Conservation (phyloP, 2,329 filamentous ascomycete species). For the Cercospora berteroae region DNA sequence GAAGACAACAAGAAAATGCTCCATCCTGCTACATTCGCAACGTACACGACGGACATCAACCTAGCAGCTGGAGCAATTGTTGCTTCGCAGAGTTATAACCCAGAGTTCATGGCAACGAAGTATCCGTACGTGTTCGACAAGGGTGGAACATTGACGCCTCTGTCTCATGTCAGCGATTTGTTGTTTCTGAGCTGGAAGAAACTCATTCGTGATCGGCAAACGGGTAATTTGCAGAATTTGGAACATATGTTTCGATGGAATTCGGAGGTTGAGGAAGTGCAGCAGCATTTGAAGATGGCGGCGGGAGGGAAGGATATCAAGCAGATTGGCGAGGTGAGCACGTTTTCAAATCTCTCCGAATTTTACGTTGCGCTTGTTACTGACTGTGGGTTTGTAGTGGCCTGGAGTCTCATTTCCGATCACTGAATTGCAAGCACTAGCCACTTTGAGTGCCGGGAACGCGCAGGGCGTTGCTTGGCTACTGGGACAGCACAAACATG, state of each 20-base stretch:
- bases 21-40: not conserved
- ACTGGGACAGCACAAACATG: conserved; percentile 11
- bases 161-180: conserved; percentile 8
- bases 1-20: not conserved
- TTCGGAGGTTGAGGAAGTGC: not conserved
- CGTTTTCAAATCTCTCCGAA: too few species aligned
- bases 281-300: not conserved
- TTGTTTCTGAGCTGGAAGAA: conserved; percentile 10
- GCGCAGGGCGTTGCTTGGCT: conserved; percentile 15
- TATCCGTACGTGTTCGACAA: not conserved
- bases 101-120: not conserved
- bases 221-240: not conserved
- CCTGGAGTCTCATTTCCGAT: conserved; percentile 9
- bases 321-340: conserved; percentile 1
- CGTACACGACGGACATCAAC: not conserved
- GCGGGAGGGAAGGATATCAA: not conserved
- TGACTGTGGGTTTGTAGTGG: not conserved
- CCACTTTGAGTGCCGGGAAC: conserved; percentile 11
- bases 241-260: conserved; percentile 13
- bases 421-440: not conserved
- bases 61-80: not conserved
- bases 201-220: not conserved
- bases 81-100: conserved; percentile 1
- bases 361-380: not conserved
- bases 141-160: not conserved